These are phyloP conservation scores for Sisymbrium altissimum DNA, from an alignment of 345 rosid genomes.

Conservation along the genomic window DNA sequence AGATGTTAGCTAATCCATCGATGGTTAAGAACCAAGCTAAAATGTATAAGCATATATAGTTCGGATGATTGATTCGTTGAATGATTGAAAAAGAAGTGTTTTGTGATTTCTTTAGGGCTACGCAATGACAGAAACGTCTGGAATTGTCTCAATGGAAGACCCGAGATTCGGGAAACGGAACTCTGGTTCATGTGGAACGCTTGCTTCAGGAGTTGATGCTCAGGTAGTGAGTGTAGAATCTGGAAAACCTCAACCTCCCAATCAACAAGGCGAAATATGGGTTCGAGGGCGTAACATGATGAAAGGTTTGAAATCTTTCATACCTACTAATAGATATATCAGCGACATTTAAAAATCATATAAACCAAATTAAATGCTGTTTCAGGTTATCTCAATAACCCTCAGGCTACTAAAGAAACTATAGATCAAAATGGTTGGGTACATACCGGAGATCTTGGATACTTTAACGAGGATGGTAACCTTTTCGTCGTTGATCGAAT, in stretches of 20 bases:
- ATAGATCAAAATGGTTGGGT: slow-evolving; percentile 80
- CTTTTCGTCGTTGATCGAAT: slow-evolving; percentile 78
- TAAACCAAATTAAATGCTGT: slow-evolving; percentile 7
- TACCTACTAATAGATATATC: neutral
- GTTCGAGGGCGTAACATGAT: slow-evolving; percentile 92
- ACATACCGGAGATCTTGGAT: slow-evolving; percentile 91
- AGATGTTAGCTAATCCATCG: neutral
- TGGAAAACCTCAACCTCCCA: slow-evolving; percentile 69
- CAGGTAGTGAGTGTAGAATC: slow-evolving; percentile 58
- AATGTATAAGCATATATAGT: neutral
- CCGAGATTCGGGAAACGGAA: slow-evolving; percentile 40
- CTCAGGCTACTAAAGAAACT: slow-evolving; percentile 66
- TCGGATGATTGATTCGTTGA: neutral
- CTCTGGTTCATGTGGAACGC: slow-evolving; percentile 72
- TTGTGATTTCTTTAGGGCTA: slow-evolving; percentile 57
- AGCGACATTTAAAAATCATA: neutral
- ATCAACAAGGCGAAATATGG: slow-evolving; percentile 75
- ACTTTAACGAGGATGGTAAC: slow-evolving; percentile 66
- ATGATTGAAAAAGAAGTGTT: neutral
- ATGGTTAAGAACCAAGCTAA: neutral
- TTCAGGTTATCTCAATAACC: slow-evolving; percentile 75
- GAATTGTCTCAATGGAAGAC: slow-evolving; percentile 59
- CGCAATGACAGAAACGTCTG: slow-evolving; percentile 90
- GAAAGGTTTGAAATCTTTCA: slow-evolving; percentile 47
- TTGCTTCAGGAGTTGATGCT: slow-evolving; percentile 71